A percentile compares a stretch with the other conserved stretches of the same genome.
These are phyloP conservation scores for Chaetomidium leptoderma DNA, from an alignment of 495 filamentous ascomycete species.

Conservation along the genomic window DNA sequence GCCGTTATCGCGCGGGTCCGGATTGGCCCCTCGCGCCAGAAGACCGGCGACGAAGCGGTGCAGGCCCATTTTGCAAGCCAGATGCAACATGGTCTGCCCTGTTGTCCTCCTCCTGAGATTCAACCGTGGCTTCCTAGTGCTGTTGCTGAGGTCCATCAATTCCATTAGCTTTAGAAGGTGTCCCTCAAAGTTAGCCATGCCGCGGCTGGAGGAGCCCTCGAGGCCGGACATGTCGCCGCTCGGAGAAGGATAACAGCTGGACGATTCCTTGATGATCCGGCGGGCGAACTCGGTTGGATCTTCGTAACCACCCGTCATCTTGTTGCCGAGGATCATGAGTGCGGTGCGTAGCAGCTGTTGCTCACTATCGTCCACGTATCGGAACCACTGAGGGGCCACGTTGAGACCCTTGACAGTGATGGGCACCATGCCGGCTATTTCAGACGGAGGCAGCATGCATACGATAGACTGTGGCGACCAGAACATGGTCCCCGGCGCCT, in stretches of 20 bases:
- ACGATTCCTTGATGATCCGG: slow-evolving; percentile 43
- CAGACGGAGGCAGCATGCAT: slow-evolving; percentile 73
- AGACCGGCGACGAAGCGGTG: slow-evolving; percentile 75
- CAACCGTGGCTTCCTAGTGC: slow-evolving; percentile 58
- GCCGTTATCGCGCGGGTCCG: slow-evolving; percentile 68
- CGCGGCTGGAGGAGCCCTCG: slow-evolving; percentile 11
- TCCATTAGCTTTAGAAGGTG: slow-evolving; percentile 71
- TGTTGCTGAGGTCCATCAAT: slow-evolving; percentile 72
- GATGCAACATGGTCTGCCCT: slow-evolving; percentile 78
- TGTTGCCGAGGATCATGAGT: slow-evolving; percentile 52
- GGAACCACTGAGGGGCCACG: slow-evolving; percentile 53
- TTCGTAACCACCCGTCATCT: slow-evolving; percentile 50
- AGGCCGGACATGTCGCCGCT: slow-evolving; percentile 16
- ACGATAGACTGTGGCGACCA: slow-evolving; percentile 82
- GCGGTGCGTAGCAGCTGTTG: slow-evolving; percentile 63
- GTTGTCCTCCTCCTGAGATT: slow-evolving; percentile 53
- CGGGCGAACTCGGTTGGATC: slow-evolving; percentile 51
- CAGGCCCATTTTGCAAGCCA: slow-evolving; percentile 71
- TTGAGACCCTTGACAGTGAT: slow-evolving; percentile 64
- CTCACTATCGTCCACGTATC: slow-evolving; percentile 75
- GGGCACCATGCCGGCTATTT: slow-evolving; percentile 62
- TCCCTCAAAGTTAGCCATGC: slow-evolving; percentile 50
- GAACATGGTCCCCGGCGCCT: slow-evolving; percentile 74
- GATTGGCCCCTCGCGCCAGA: slow-evolving; percentile 72
- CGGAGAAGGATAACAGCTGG: slow-evolving; percentile 20